These are phyloP conservation scores for Eutypa lata DNA, from an alignment of 2,329 filamentous ascomycete genomes.

Conservation along the genomic window DNA sequence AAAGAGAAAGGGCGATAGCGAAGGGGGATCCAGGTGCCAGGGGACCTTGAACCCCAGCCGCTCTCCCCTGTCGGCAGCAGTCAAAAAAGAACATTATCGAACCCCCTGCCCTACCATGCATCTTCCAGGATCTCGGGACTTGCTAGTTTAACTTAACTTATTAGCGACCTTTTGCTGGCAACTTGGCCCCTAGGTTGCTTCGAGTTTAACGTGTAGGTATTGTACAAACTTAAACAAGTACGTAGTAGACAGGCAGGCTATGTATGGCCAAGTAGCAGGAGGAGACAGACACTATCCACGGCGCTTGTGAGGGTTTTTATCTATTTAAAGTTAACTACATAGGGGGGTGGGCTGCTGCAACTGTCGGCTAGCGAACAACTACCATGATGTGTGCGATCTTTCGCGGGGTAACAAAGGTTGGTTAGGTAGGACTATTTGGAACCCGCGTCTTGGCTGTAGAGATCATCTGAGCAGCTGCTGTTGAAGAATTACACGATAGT, in stretches of 20 bases:
- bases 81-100: not conserved
- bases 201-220: too few relatives aligned
- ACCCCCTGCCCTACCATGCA: not conserved
- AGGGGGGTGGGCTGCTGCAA: too few relatives aligned
- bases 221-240: too few relatives aligned
- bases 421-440: not conserved
- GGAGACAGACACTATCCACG: too few relatives aligned
- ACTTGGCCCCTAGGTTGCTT: too few relatives aligned
- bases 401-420: not conserved
- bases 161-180: too few relatives aligned
- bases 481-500: not conserved
- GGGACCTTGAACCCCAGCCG: not conserved
- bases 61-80: not conserved
- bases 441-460: not conserved
- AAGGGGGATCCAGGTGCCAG: not conserved
- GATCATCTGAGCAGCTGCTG: not conserved
- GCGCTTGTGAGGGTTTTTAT: too few relatives aligned
- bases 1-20: not conserved
- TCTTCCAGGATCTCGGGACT: conserved; percentile 1
- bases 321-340: too few relatives aligned
- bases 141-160: not conserved
- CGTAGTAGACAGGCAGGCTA: too few relatives aligned
- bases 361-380: too few relatives aligned
- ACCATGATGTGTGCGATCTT: too few relatives aligned
- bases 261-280: too few relatives aligned